Evolutionary conservation across 768 basidiomycete genomes (phyloP), one percentile per base, ranked within the genome.

Genomic region (Pleurotus tuoliensis): DNA sequence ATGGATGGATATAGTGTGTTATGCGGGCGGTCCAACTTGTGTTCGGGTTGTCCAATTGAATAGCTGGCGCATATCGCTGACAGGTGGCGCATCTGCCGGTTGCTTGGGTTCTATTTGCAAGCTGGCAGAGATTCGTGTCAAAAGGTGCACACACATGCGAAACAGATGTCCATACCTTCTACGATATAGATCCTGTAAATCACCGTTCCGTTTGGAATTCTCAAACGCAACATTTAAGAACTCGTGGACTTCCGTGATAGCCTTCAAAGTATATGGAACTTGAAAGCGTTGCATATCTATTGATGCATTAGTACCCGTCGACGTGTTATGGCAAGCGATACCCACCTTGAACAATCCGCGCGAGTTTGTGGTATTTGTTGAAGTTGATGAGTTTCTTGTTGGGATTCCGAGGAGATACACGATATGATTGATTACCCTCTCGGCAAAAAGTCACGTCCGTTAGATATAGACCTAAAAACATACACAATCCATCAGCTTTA

Each of bases 401-500:
- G 1, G 88, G 77, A 54, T 85, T 85, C 56, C 83, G 69, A 0
- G 94, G 90, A 4, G 94, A 91, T 13, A 85, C 81, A 61, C 96
- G 82, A 63, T 88, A 78, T 12, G 90, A 88, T 13, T 92, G 88
- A 68, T 98, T 98, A 16, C 96, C 96, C 65, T 98, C 96, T 40
- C 90, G 84, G 67, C 93, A 96, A 71, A 98, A 98, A 5, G 94
- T 98, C 58, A 97, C 80, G 69, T 95, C 94, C 8, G 94, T 94
- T 59, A 95, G 74, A 69, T 94, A 94, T 37, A 93, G 76, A 48
- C 90, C 90, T 91, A 58, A 13, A 52, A 41, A 6, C 54, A 38
- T 62, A 58, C 41, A 40, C 20, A 15, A 47, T 57, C 7, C 55
- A 43, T 47, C 57, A 70, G 56, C 56, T 44, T 44, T 27, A 20